phyloP scores from a whole-genome alignment of 1,284 basidiomycete genomes.

The Sphagnurus paluster region DNA sequence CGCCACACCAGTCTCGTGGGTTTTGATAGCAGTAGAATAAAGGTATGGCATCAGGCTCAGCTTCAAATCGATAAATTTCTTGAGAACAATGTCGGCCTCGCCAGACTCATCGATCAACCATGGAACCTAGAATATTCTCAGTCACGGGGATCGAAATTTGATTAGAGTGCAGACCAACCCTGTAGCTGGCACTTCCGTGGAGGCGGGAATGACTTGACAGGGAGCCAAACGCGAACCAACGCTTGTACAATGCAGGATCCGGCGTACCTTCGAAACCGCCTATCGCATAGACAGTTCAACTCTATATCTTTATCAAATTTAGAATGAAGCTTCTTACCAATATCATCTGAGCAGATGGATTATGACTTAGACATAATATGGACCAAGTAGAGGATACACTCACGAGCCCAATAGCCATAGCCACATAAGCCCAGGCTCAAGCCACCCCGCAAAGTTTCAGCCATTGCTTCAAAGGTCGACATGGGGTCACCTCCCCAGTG shows the following conservation, averaged over 20 bases:
- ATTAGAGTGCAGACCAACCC: slow-evolving; percentile 41
- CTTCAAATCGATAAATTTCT: slow-evolving; percentile 55
- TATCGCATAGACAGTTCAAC: slow-evolving; percentile 3
- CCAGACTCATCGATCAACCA: slow-evolving; percentile 47
- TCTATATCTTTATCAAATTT: no score
- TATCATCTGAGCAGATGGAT: slow-evolving; percentile 40
- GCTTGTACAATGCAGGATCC: slow-evolving; percentile 54
- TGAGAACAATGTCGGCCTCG: slow-evolving; percentile 49
- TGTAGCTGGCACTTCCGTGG: slow-evolving; percentile 58
- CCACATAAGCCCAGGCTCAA: slow-evolving; percentile 57
- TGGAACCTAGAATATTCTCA: slow-evolving; percentile 22
- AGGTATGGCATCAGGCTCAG: slow-evolving; percentile 63
- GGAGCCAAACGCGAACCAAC: slow-evolving; percentile 59
- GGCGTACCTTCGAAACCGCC: slow-evolving; percentile 47
- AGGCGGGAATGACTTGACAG: slow-evolving; percentile 57
- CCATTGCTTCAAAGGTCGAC: slow-evolving; percentile 64
- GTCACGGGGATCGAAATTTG: background rate
- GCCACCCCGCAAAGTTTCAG: slow-evolving; percentile 60
- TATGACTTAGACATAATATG: background rate
- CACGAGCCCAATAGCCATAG: slow-evolving; percentile 53
- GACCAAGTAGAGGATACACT: slow-evolving; percentile 3
- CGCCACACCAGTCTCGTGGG: slow-evolving; percentile 50
- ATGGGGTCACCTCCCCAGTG: slow-evolving; percentile 68
- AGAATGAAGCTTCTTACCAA: slow-evolving; percentile 34
- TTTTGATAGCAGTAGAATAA: slow-evolving; percentile 50